Base-by-base conservation (phyloP, 2,329 filamentous ascomycete genomes). In the Xylaria sp. region DNA sequence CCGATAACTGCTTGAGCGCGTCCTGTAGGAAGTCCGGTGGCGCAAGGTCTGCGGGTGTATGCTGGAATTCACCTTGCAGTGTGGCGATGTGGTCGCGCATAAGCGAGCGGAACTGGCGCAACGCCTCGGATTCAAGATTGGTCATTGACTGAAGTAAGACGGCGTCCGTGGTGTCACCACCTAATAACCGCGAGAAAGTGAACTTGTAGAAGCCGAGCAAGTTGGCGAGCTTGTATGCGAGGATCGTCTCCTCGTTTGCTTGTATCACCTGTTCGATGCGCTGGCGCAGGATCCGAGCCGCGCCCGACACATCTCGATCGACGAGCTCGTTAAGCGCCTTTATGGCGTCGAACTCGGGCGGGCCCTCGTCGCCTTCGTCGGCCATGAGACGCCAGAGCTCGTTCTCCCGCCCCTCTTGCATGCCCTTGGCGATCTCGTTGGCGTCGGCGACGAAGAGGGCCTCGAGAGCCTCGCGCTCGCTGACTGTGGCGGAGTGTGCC, bases 401-500 rank as follows among this genome's bases (percentile, higher is more conserved):
- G 72, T 90, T 93, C 72, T 93, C 91, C 38, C 92, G 86, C 0
- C 93, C 93, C 51, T 90, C 90, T 76, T 93, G 89, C 31, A 97
- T 90, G 0, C 92, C 93, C 71, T 90, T 92, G 31, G 92, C 91
- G 65, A 98, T 92, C 75, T 97, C 93, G 70, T 96, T 92, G 2
- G 93, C 94, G 70, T 97, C 94, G 0, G 92, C 91, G 49, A 97
- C 90, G 77, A 99, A 99, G 0, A 99, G 84, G 1, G 93, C 89
- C 79, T 98, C 95, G 6, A 99, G 85, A 0, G 94, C 94, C 80
- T 99, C 96, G 61, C 93, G 88, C 80, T 99, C 96, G 38, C 95
- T 97, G 0, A 99, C 96, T 0, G 95, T 91, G 2, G 94, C 92
- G 0, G 96, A 97, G 79, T 99, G 96, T 6, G 92, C 90, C 96